A percentile compares a stretch with the other conserved stretches of the same genome.
Conservation (phyloP, 2,329 filamentous ascomycete species). For the Fusarium pseudoanthophilum region DNA sequence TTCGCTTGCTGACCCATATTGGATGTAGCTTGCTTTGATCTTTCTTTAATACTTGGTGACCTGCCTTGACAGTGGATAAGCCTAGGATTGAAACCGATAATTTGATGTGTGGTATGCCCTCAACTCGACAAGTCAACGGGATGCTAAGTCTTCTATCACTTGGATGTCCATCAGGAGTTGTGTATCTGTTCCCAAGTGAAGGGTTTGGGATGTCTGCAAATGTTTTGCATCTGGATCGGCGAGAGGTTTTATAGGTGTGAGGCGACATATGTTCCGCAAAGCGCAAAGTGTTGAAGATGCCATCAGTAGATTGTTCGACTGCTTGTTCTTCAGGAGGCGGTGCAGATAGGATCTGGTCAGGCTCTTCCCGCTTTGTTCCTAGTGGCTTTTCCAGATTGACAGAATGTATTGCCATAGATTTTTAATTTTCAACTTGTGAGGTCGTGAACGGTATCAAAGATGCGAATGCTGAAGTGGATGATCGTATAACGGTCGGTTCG, state of each 20-base stretch:
- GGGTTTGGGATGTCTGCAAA: neutral
- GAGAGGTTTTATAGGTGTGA: slow-evolving; percentile 6
- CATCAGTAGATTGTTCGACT: neutral
- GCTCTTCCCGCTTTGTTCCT: neutral
- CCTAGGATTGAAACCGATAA: slow-evolving; percentile 15
- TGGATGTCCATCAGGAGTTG: neutral
- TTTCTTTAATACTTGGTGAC: neutral
- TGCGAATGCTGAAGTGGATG: neutral
- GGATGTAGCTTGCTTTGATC: slow-evolving; percentile 7
- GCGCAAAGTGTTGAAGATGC: neutral
- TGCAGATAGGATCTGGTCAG: neutral
- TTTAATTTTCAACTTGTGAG: neutral
- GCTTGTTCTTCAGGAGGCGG: neutral
- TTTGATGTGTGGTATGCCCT: slow-evolving; percentile 20
- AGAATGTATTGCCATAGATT: neutral
- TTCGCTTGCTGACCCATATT: slow-evolving; percentile 15
- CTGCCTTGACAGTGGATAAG: neutral
- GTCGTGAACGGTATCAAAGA: neutral
- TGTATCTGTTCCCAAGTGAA: neutral
- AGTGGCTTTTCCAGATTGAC: neutral
- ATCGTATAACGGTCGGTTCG: neutral
- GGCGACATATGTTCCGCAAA: neutral
- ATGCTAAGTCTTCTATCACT: slow-evolving; percentile 20
- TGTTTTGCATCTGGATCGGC: neutral
- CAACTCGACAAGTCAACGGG: neutral